phyloP scores from a whole-genome alignment of 2,329 filamentous ascomycete species.

The Aspergillus candidus region DNA sequence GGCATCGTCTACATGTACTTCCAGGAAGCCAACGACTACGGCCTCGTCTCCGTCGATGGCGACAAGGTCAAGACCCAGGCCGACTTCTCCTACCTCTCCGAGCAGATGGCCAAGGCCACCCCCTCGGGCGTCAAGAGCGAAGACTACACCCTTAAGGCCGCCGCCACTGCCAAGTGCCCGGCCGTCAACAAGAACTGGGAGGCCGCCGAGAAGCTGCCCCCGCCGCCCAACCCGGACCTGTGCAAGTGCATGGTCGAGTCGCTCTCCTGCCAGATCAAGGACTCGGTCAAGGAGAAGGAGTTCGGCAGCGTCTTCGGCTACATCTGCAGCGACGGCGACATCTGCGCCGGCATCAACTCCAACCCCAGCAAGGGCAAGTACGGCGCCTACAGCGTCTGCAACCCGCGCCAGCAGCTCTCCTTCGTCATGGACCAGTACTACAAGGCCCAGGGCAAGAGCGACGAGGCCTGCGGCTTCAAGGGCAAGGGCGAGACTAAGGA shows the following conservation, averaged over 20 bases:
- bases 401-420: conserved; percentile 39
- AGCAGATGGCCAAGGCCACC: conserved; percentile 60
- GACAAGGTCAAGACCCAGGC: conserved; percentile 59
- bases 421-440: conserved; percentile 46
- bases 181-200: conserved; percentile 59
- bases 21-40: conserved; percentile 84
- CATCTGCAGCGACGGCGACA: conserved; percentile 35
- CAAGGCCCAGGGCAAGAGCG: conserved; percentile 26
- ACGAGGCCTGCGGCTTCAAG: conserved; percentile 41
- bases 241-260: conserved; percentile 81
- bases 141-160: conserved; percentile 70
- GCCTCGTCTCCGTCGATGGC: conserved; percentile 56
- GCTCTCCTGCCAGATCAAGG: conserved; percentile 63
- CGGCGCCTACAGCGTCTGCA: conserved; percentile 46
- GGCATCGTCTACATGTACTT: conserved; percentile 99
- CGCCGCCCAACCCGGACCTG: conserved; percentile 68
- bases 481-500: conserved; percentile 36
- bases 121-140: conserved; percentile 61
- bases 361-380: conserved; percentile 39
- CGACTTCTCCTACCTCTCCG: conserved; percentile 69
- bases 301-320: conserved; percentile 59
- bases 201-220: conserved; percentile 65
- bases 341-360: conserved; percentile 35
- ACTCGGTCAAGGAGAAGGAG: conserved; percentile 50
- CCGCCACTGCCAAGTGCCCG: conserved; percentile 64